Conservation (phyloP, 306 rosid genomes). For the Arachis stenosperma region DNA sequence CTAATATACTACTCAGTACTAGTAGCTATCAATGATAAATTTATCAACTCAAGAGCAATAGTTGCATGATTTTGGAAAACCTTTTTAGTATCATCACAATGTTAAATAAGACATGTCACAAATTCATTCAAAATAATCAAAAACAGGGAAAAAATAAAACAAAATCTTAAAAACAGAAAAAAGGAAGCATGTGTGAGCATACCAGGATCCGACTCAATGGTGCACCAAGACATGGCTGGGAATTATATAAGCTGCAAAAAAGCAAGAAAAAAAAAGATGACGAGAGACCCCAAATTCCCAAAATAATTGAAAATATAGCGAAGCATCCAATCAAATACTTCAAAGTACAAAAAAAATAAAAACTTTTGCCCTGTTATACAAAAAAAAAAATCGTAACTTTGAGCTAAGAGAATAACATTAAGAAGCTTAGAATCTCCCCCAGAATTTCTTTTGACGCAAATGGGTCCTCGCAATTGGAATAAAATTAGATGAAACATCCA, state of each 20-base stretch:
- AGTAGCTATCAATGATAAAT: conserved; percentile 1
- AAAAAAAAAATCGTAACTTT: not conserved
- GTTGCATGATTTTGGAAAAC: not conserved
- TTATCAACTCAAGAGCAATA: not conserved
- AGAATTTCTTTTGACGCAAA: not conserved
- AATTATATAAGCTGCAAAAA: conserved; percentile 42
- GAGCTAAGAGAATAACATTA: not conserved
- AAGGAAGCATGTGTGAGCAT: conserved; percentile 23
- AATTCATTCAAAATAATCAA: not conserved
- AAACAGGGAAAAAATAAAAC: not conserved
- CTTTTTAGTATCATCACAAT: not conserved
- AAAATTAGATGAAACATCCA: not conserved
- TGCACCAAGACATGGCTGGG: conserved; percentile 80
- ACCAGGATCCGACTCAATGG: conserved; percentile 89
- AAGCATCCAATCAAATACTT: not conserved
- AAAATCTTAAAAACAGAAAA: not conserved
- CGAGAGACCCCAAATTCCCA: not conserved
- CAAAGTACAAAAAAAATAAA: not conserved
- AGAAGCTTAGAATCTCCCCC: not conserved
- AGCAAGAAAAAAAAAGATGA: not conserved
- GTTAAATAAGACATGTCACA: not conserved
- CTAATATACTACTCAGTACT: not conserved
- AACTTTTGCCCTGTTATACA: not conserved
- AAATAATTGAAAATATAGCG: not conserved
- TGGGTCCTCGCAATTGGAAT: not conserved